Evolutionary conservation across 2,329 filamentous ascomycete species (phyloP), one percentile per base, ranked within the genome.

Genomic region (Chalaropsis thielavioides): DNA sequence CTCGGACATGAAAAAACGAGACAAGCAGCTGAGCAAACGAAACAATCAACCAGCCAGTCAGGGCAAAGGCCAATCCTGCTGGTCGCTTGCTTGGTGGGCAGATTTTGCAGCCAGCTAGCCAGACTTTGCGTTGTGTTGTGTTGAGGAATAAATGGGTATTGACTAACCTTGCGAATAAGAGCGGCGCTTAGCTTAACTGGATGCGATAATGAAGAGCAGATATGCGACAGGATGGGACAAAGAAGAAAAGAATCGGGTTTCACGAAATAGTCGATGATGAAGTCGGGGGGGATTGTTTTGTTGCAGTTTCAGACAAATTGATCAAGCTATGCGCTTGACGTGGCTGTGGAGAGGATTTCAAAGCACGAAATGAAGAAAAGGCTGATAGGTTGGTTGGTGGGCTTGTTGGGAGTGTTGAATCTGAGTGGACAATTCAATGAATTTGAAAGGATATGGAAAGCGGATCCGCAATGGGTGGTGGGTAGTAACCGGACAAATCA

Each of bases 401-500:
- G 54, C 17, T 58, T 58, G 54, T 58, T 58, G 54, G 54, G 54
- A 58, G 54, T 63, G 44, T 64, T 54, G 24, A 44, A 38, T 51
- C 35, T 61, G 40, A 35, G 22, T 60, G 27, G 40, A 51, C 19
- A 19, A 43, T 64, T 24, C 27, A 40, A 59, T 62, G 31, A 64
- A 67, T 61, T 63, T 41, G 41, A 62, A 64, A 65, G 62, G 62
- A 62, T 60, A 67, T 67, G 43, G 66, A 38, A 65, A 67, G 56
- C 63, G 64, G 56, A 61, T 61, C 60, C 49, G 46, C 19, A 40
- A 35, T 62, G 24, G 65, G n/a, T n/a, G n/a, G 63, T 67, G 63
- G 61, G 59, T 67, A 60, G 65, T 59, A 61, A 40, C 63, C 59
- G 66, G 62, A 67, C 43, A 66, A 64, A 35, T 63, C 63, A 40